Conservation (phyloP, 2,329 filamentous ascomycete species). For the Calonectria naviculata region DNA sequence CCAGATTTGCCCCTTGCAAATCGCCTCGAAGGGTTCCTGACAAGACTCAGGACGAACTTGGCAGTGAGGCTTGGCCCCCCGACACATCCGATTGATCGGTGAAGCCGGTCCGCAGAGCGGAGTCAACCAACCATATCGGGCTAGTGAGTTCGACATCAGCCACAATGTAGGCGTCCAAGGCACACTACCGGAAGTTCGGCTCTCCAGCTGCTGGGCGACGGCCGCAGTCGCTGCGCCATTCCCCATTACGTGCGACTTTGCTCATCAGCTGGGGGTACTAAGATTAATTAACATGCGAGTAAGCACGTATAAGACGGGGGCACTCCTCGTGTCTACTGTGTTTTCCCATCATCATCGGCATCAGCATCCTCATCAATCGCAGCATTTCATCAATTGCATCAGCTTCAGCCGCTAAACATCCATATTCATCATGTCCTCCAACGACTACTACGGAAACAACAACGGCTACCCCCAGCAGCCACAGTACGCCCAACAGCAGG, state of each 20-base stretch:
- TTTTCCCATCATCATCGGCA: background rate
- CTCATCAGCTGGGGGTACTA: background rate
- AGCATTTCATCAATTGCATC: background rate
- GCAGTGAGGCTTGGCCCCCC: background rate
- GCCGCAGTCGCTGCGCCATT: slow-evolving; percentile 2
- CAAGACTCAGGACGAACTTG: background rate
- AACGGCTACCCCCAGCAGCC: slow-evolving; percentile 35
- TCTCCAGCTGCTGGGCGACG: background rate
- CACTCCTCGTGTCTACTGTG: background rate
- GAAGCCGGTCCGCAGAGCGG: background rate
- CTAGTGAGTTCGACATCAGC: background rate
- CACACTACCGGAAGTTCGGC: background rate
- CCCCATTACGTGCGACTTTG: background rate
- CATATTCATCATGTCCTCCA: slow-evolving; percentile 46
- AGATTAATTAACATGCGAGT: background rate
- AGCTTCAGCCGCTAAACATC: background rate
- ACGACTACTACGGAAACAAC: slow-evolving; percentile 51
- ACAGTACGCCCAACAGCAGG: slow-evolving; percentile 24
- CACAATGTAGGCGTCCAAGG: background rate
- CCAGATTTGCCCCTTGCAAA: slow-evolving; percentile 4
- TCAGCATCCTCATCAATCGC: background rate
- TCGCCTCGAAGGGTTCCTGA: background rate
- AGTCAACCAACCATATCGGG: background rate
- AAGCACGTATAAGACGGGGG: background rate
- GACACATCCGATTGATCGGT: background rate